phyloP scores from a whole-genome alignment of 1,284 basidiomycete genomes.

The Ustilago lituana region DNA sequence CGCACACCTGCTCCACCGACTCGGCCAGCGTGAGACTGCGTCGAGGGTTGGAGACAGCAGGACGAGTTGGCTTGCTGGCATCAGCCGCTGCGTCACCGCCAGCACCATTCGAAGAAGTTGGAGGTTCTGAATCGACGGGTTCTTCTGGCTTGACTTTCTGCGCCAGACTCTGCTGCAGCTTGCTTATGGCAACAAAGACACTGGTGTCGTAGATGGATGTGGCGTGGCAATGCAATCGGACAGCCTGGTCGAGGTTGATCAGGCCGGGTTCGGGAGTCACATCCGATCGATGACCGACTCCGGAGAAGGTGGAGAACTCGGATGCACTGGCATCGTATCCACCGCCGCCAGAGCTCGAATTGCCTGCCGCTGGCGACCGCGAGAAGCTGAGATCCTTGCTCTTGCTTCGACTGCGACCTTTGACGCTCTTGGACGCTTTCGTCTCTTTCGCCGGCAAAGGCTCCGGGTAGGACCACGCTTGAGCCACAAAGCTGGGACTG shows the following conservation, averaged over 20 bases:
- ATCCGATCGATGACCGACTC: slow-evolving; percentile 30
- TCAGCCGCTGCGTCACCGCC: slow-evolving; percentile 5
- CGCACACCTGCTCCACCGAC: slow-evolving; percentile 52
- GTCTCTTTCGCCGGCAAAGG: slow-evolving; percentile 21
- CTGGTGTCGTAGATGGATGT: slow-evolving; percentile 91
- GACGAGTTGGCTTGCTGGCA: slow-evolving; percentile 18
- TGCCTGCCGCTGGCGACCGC: slow-evolving; percentile 38
- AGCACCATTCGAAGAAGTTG: background rate
- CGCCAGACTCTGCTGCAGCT: slow-evolving; percentile 72
- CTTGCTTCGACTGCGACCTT: slow-evolving; percentile 37
- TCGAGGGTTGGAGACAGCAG: slow-evolving; percentile 17
- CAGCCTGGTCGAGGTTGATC: slow-evolving; percentile 59
- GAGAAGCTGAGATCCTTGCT: slow-evolving; percentile 41
- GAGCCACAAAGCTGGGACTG: slow-evolving; percentile 47
- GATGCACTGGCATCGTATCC: slow-evolving; percentile 49
- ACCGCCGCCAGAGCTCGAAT: slow-evolving; percentile 34
- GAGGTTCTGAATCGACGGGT: slow-evolving; percentile 73
- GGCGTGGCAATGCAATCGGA: slow-evolving; percentile 75
- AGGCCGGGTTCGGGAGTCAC: slow-evolving; percentile 37
- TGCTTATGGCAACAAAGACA: slow-evolving; percentile 85
- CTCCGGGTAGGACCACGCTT: slow-evolving; percentile 46
- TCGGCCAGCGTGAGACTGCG: slow-evolving; percentile 41
- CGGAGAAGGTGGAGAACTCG: slow-evolving; percentile 51
- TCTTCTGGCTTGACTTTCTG: slow-evolving; percentile 77
- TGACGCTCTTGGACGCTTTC: slow-evolving; percentile 22